Evolutionary conservation across 345 rosid species (phyloP).

Genomic region (Aquilaria sinensis): DNA sequence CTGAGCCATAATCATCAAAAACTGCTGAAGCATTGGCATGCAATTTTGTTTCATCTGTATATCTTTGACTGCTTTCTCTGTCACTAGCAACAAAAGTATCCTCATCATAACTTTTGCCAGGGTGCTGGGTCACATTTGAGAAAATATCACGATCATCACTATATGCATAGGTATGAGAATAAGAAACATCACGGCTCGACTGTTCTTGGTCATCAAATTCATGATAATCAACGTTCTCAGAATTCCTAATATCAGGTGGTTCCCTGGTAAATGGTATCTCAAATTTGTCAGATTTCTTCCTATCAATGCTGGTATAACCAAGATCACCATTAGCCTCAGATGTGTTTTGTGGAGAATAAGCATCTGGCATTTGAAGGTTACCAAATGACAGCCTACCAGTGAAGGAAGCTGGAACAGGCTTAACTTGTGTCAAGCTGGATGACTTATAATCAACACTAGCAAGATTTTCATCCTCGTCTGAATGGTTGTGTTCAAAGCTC

Average conservation of each 20-base stretch:
- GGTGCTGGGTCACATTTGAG: constrained; percentile 18
- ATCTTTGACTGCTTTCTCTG: constrained; percentile 32
- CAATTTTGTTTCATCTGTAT: constrained; percentile 21
- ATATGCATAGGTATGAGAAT: constrained; percentile 29
- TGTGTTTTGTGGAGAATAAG: constrained; percentile 39
- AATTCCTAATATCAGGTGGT: constrained; percentile 12
- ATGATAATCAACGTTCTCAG: constrained; percentile 18
- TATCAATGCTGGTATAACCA: constrained; percentile 21
- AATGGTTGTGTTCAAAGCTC: constrained; percentile 19
- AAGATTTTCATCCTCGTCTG: constrained; percentile 20
- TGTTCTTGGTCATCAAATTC: constrained; percentile 27
- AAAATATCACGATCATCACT: constrained; percentile 29
- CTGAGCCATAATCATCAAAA: constrained; percentile 70
- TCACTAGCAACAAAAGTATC: constrained; percentile 36
- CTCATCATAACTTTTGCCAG: constrained; percentile 19
- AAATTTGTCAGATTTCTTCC: constrained; percentile 34
- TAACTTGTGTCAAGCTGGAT: constrained; percentile 21
- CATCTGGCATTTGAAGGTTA: constrained; percentile 23
- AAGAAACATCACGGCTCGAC: constrained; percentile 31
- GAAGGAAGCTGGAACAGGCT: constrained; percentile 22
- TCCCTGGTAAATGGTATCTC: constrained; percentile 20
- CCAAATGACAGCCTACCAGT: constrained; percentile 11
- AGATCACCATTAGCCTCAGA: constrained; percentile 23
- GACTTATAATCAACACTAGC: constrained; percentile 16
- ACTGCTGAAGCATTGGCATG: constrained; percentile 28